These are phyloP conservation scores for Exophiala spinifera DNA, from an alignment of 2,329 filamentous ascomycete species.

Conservation along the genomic window DNA sequence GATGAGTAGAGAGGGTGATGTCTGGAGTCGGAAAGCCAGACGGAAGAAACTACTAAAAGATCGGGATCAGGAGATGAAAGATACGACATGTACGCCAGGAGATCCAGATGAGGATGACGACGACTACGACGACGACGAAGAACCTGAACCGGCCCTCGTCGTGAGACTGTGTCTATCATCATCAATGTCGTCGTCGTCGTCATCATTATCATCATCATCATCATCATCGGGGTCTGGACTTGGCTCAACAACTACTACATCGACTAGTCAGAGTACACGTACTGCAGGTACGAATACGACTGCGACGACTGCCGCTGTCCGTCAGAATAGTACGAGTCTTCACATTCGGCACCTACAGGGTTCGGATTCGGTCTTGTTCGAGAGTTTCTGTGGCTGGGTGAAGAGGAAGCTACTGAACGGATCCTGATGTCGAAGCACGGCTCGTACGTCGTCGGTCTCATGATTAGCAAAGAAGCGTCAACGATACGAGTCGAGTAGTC, in stretches of 20 bases:
- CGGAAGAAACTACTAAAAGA: conserved; percentile 51
- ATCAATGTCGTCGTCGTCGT: too few relatives aligned
- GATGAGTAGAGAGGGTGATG: conserved; percentile 61
- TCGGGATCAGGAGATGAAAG: conserved; percentile 40
- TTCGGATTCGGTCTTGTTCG: conserved; percentile 68
- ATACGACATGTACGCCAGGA: conserved; percentile 3
- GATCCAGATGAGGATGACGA: conserved; percentile 4
- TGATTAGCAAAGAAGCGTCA: too few relatives aligned
- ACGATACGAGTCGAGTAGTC: too few relatives aligned
- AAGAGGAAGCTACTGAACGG: conserved; percentile 48
- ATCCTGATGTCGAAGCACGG: too few relatives aligned
- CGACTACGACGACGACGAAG: conserved; percentile 12
- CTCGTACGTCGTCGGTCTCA: too few relatives aligned
- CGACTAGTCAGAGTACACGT: too few relatives aligned
- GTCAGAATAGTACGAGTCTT: conserved; percentile 44
- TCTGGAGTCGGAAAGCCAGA: conserved; percentile 74
- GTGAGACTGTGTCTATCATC: conserved; percentile 5
- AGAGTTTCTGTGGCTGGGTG: conserved; percentile 82
- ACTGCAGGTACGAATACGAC: background rate
- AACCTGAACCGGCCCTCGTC: conserved; percentile 15
- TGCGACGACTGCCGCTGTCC: background rate
- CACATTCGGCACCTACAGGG: conserved; percentile 72
- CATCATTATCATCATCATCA: too few relatives aligned
- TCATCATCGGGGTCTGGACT: too few relatives aligned
- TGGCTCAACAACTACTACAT: too few relatives aligned